Evolutionary conservation across 352 stramenopile genomes (phyloP).

Genomic region (Globisporangium apiculatum): DNA sequence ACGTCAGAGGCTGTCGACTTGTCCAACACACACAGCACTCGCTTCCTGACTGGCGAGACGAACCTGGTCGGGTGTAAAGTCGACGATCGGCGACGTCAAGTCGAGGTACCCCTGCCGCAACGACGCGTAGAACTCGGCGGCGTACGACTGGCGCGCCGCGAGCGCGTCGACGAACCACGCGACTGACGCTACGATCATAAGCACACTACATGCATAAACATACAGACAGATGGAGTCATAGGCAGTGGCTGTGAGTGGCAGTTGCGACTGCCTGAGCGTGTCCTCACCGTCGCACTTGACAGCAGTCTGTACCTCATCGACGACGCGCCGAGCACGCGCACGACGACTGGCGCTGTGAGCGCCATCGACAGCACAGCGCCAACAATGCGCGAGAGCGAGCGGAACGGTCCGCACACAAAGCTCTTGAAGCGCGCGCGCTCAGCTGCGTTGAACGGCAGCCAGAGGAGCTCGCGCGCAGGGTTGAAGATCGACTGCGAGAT

Average conservation of each 20-base stretch:
- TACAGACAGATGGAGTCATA: too few relatives aligned
- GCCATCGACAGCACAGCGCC: conserved; percentile 67
- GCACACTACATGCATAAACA: conserved; percentile 19
- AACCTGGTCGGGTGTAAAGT: conserved; percentile 84
- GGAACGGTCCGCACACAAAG: conserved; percentile 75
- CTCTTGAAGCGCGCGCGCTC: conserved; percentile 72
- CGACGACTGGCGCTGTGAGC: conserved; percentile 40
- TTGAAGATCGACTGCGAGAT: conserved; percentile 81
- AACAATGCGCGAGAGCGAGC: conserved; percentile 71
- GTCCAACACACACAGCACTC: neutral
- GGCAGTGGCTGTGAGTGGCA: too few relatives aligned
- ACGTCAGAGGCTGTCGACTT: neutral
- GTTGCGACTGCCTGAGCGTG: too few relatives aligned
- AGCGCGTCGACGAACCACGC: conserved; percentile 68
- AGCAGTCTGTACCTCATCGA: conserved; percentile 40
- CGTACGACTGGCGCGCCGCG: conserved; percentile 75
- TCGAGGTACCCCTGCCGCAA: conserved; percentile 79
- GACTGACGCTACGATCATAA: conserved; percentile 54
- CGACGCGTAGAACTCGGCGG: conserved; percentile 79
- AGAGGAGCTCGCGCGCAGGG: conserved; percentile 76
- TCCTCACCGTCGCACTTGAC: too few relatives aligned
- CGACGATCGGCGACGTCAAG: conserved; percentile 65
- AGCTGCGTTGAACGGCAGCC: conserved; percentile 69
- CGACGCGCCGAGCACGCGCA: conserved; percentile 34
- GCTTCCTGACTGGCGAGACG: neutral